Base-by-base conservation (phyloP, 805 yeast species). In the Maudiozyma bulderi region DNA sequence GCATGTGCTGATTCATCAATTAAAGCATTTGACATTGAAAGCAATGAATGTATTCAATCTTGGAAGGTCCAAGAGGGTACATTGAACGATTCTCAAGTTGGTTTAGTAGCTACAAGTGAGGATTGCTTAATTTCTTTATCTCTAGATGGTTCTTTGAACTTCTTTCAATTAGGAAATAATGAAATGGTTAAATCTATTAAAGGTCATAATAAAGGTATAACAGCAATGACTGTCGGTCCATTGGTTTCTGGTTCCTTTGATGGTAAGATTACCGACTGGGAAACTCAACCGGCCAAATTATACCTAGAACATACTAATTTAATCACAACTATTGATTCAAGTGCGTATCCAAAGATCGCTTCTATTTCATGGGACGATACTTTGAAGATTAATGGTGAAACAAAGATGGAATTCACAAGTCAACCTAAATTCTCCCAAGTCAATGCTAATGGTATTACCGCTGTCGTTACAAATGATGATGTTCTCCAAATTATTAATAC, bases 331-430 rank as follows among this genome's bases (percentile, higher is more conserved):
- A 59, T 80, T 26, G 74, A 56, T 29, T 59, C 56, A 28, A 55
- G 54, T 5, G 58, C 60, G 10, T 64, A 61, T 0, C 58, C 64
- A 0, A 47, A 67, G 6, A 58, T 79, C 15, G 66, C 72, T 47
- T 73, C 88, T n/a, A 72, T 80, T 20, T 95, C 90, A 3, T 93
- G 98, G 98, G 99, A 91, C 66, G 95, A 87, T 60, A 78, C 78
- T 11, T 58, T 89, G 43, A 78, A 76, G 59, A 57, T 66, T 11
- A 60, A 57, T 30, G 64, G 65, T 10, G 48, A 48, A 20, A 47
- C 51, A 1, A 53, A 50, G 29, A 50, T 56, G 45, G 52, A 59
- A 26, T 70, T 71, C 29, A 68, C 65, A 31, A 67, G 68, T 14
- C 88, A 78, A 64, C 87, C 84, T 44, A 73, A 65, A 51, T 67